Base-by-base conservation (phyloP, 2,329 filamentous ascomycete species). In the Berkeleyomyces basicola region DNA sequence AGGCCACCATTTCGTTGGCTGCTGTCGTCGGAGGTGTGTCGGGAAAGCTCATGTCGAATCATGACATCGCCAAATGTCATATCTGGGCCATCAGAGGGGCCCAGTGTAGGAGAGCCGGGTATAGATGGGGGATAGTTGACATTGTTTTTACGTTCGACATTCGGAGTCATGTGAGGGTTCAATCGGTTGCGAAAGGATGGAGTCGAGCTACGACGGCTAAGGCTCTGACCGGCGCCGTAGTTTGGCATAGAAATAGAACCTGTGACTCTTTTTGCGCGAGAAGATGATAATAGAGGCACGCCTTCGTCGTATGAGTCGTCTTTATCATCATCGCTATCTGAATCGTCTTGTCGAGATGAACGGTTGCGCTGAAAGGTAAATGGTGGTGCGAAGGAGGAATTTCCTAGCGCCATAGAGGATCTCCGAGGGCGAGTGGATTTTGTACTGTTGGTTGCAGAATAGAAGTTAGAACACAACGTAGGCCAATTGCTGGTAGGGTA, bases 71-170 rank as follows among this genome's bases (percentile, higher is more conserved):
- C 81, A 68, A 85, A 83, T 65, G 76, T 81, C 72, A 85, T 76
- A 43, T 81, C 78, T 63, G 77, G 71, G 40, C 76, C 75, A 63
- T 79, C 76, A 0, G 71, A 67, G 0, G 78, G 72, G 1, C 79
- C 78, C 63, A 83, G 73, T 1, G 72, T 72, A 1, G 84, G 84
- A 6, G 82, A 83, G 0, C 80, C 81, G 1, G 84, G 84, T 55
- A 87, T 77, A 0, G 85, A 87, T 0, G 84, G 85, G 3, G 84
- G 84, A 65, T 86, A 83, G 68, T 87, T 87, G 65, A 87, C 73
- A 72, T 85, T 82, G 68, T 83, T 84, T 63, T 73, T 40, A n/a
- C 63, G 60, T 36, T 65, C 63, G 46, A 53, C 31, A n/a, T 33
- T 57, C n/a, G 60, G 40, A 3, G 60, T 62, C 16, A 57, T 33